phyloP scores from a whole-genome alignment of 2,329 filamentous ascomycete species.

The Zasmidium citrigriseum region DNA sequence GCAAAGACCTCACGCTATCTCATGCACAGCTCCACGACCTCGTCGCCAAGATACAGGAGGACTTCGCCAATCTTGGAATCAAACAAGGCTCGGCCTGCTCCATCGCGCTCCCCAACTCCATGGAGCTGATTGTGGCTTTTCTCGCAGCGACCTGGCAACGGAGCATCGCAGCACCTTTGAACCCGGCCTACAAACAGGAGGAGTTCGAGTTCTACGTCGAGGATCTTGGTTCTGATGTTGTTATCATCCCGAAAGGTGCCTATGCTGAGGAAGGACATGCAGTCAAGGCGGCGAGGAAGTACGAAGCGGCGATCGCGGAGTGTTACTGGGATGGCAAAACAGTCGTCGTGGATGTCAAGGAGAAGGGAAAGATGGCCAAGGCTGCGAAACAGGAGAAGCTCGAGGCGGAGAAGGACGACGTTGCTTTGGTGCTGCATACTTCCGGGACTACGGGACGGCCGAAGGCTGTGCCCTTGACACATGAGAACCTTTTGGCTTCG shows the following conservation, averaged over 20 bases:
- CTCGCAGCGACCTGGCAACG: constrained; percentile 79
- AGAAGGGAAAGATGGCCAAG: constrained; percentile 65
- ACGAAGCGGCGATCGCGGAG: constrained; percentile 78
- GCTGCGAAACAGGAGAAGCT: constrained; percentile 50
- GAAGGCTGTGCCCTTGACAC: constrained; percentile 79
- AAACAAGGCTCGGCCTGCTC: constrained; percentile 66
- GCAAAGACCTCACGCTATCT: constrained; percentile 5
- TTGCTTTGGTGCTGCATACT: constrained; percentile 79
- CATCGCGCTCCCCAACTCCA: constrained; percentile 78
- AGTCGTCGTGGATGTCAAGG: constrained; percentile 76
- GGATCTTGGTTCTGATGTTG: constrained; percentile 75
- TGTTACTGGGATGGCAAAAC: constrained; percentile 71
- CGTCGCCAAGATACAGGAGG: constrained; percentile 8
- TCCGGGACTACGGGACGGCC: constrained; percentile 82
- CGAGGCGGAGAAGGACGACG: constrained; percentile 68
- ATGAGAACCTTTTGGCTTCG: constrained; percentile 76
- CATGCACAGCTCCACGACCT: constrained; percentile 3
- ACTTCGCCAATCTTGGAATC: constrained; percentile 9
- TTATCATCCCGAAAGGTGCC: constrained; percentile 69
- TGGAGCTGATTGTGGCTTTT: constrained; percentile 84
- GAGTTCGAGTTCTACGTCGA: constrained; percentile 92
- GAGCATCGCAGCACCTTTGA: constrained; percentile 79
- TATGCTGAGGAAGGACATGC: constrained; percentile 62
- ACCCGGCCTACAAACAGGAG: constrained; percentile 82
- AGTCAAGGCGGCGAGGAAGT: constrained; percentile 74